Base-by-base conservation (phyloP, 257 asterid genomes). In the Gardenia jasminoides region DNA sequence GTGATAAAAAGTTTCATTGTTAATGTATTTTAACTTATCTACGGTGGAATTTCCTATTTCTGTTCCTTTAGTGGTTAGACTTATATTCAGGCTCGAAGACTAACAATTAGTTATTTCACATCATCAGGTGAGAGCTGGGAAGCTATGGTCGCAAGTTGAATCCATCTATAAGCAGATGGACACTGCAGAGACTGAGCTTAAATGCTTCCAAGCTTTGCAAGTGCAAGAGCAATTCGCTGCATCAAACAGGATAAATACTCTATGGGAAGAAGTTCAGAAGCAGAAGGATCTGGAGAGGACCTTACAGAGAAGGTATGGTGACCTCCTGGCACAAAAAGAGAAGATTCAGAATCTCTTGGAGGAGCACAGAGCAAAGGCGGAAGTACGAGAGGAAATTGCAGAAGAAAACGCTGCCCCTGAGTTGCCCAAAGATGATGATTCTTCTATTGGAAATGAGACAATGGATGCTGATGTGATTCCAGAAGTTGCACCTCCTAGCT, bases 201-300 rank as follows among this genome's bases (percentile, higher is more conserved):
- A 90, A 83, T 96, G 98, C 83, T 96, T 93, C 86, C 86, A 81
- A 81, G 94, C 93, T 78, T 77, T 96, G 81, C 97, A 92, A 83
- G 88, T 86, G 85, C 97, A 93, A 89, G 99, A 96, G 79, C 88
- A 86, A 30, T 31, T 87, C 73, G 92, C 97, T 30, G 96, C 97
- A 61, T 80, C 96, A 22, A 88, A 90, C 78, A 88, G 99, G 84
- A 89, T 93, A 78, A 86, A 94, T 80, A 85, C 87, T 78, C 89
- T 92, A 30, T 96, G 99, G 99, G 98, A 96, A 88, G 98, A 96
- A 87, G 97, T 90, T 70, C 97, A 96, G 92, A 96, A 93, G 83
- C 99, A 96, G 86, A 96, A 96, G 87, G 96, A 96, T 73, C 93
- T 96, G 0, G 99, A 96, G 86, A 88, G 82, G 48, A 85, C 78